These are phyloP conservation scores for Mrakia hoshinonis DNA, from an alignment of 768 basidiomycete genomes.

Conservation along the genomic window DNA sequence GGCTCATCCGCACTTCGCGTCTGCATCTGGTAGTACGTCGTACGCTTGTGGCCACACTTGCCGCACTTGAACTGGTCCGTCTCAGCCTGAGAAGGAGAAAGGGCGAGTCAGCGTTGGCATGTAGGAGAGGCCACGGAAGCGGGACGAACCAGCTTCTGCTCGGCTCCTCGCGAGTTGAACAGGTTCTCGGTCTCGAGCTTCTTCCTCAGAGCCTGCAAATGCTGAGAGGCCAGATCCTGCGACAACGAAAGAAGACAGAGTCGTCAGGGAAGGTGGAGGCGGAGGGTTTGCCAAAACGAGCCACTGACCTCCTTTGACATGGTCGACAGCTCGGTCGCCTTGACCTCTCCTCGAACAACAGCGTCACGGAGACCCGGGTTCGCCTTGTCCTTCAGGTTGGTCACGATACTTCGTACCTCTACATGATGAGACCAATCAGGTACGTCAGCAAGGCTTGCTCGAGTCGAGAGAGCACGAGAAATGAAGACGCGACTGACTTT, in stretches of 20 bases:
- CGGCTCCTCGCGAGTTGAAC: slow-evolving; percentile 82
- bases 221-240: slow-evolving; percentile 93
- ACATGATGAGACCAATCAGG: slow-evolving; percentile 27
- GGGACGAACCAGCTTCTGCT: slow-evolving; percentile 46
- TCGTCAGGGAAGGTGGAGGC: neutral
- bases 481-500: slow-evolving; percentile 8
- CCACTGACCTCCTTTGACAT: slow-evolving; percentile 70
- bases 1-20: slow-evolving; percentile 97
- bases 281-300: neutral
- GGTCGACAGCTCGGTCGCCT: slow-evolving; percentile 58
- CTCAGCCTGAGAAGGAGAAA: slow-evolving; percentile 56
- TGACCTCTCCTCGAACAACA: slow-evolving; percentile 71
- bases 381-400: slow-evolving; percentile 91
- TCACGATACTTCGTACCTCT: slow-evolving; percentile 79
- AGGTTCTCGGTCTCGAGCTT: slow-evolving; percentile 78
- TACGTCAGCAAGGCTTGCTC: neutral
- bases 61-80: slow-evolving; percentile 97
- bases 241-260: neutral
- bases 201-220: slow-evolving; percentile 71
- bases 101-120: neutral
- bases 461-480: neutral
- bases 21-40: slow-evolving; percentile 89
- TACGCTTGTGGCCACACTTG: slow-evolving; percentile 73
- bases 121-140: neutral
- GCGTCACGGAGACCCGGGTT: slow-evolving; percentile 79